phyloP scores from a whole-genome alignment of 371 early-diverging fungal genomes.

The Apophysomyces trapeziformis region DNA sequence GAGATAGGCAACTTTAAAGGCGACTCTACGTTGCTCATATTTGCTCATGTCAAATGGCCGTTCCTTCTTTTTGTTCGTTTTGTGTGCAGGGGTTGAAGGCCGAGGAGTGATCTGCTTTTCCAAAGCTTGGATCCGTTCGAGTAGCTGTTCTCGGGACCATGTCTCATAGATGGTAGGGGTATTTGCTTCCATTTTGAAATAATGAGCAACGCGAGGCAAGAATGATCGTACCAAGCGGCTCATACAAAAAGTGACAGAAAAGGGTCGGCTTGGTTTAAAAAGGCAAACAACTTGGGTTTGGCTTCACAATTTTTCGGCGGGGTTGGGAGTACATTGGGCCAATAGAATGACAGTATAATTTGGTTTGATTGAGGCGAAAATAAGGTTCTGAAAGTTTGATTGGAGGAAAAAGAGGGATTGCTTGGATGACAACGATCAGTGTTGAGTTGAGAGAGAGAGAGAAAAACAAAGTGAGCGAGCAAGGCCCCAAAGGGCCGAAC shows the following conservation, averaged over 20 bases:
- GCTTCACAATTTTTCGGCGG: no score
- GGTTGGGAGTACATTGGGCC: no score
- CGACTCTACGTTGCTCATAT: conserved; percentile 80
- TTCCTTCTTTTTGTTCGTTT: conserved; percentile 29
- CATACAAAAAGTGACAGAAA: background rate
- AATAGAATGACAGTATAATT: no score
- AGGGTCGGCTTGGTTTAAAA: no score
- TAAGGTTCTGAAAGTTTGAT: no score
- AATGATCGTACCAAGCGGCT: conserved; percentile 3
- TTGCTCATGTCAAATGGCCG: conserved; percentile 81
- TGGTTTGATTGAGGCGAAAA: no score
- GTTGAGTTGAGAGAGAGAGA: no score
- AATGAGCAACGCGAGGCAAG: background rate
- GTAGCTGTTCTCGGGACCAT: conserved; percentile 40
- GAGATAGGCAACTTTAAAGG: conserved; percentile 89
- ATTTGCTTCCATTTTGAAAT: background rate
- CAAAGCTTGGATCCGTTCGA: conserved; percentile 38
- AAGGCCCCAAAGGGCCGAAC: no score
- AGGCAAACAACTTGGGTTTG: no score
- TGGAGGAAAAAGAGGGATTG: no score
- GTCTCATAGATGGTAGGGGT: background rate
- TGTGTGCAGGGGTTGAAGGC: background rate
- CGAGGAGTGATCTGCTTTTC: conserved; percentile 19
- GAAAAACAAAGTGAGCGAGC: no score
- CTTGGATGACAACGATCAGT: no score